Conservation (phyloP, 352 stramenopile genomes). For the Albugo candida region DNA sequence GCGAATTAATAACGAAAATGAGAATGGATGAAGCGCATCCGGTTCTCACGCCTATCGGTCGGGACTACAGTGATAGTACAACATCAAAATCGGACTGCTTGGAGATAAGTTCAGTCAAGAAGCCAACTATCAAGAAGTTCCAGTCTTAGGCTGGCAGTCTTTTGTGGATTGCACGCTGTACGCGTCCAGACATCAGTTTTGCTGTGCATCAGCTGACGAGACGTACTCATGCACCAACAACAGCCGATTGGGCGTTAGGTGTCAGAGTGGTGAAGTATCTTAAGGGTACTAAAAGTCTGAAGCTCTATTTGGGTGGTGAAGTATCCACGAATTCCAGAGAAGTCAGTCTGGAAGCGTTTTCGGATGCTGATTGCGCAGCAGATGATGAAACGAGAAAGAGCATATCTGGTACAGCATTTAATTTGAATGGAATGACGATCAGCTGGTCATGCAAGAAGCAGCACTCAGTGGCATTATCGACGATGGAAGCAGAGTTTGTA, state of each 20-base stretch:
- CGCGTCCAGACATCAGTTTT: constrained; percentile 11
- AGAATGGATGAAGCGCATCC: constrained; percentile 6
- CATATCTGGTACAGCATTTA: neutral
- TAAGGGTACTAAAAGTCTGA: constrained; percentile 6
- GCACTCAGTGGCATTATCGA: too few relatives aligned
- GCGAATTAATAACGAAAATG: constrained; percentile 9
- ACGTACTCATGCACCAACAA: constrained; percentile 3
- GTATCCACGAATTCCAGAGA: neutral
- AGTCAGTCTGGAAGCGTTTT: neutral
- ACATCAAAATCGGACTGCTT: neutral
- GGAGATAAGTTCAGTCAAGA: neutral
- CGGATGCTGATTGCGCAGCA: neutral
- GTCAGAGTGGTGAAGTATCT: constrained; percentile 12
- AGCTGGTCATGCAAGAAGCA: constrained; percentile 9
- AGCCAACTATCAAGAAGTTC: too few relatives aligned
- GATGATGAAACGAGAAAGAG: neutral
- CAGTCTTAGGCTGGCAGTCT: constrained; percentile 14
- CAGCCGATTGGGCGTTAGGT: constrained; percentile 4
- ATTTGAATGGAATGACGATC: neutral
- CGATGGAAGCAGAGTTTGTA: too few relatives aligned
- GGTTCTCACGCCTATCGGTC: constrained; percentile 5
- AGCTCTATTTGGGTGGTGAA: constrained; percentile 3
- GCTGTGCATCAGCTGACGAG: constrained; percentile 8
- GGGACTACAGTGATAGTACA: constrained; percentile 1
- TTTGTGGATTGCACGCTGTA: constrained; percentile 13